Evolutionary conservation across 2,329 filamentous ascomycete species (phyloP), one percentile per base, ranked within the genome.

Genomic region (Exophiala sideris): DNA sequence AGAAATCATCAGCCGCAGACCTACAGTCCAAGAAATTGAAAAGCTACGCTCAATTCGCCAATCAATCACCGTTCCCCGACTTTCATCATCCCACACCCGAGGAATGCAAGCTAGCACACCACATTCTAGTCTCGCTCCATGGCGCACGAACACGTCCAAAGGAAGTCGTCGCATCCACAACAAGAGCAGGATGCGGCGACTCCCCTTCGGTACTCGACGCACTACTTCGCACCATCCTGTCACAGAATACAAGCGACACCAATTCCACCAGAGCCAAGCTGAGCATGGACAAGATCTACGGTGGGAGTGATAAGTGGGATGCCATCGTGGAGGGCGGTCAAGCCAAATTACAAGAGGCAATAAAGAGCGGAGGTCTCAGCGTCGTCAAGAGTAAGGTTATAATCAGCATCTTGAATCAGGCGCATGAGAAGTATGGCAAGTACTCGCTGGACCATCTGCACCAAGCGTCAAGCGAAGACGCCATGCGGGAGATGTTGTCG

Each of bases 191-290:
- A 14, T 86, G 83, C 59, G 83, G 83, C 33, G 83, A 86, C 66
- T 82, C 85, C 1, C 83, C 83, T 0, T 84, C 80, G 2, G 81
- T 86, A 0, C 74, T 86, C 2, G 83, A 86, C 65, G 83, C 83
- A 0, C 71, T 86, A 4, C 79, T 86, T 52, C 77, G 83, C 6
- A 86, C 83, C 0, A 72, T 82, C 2, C 75, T 86, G 7, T 84
- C 80, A 50, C 82, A 82, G 20, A 81, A 82, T 35, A 86, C 83
- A 0, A 80, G 78, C 0, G 75, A 76, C 45, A 75, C 68, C 12
- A 86, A 86, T 40, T 85, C 83, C 55, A 84, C 79, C 48, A 77
- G 85, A 60, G 89, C 95, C 65, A 90, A 91, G 67, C 71, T 72
- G 12, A 89, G 89, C 34, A 75, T 95, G 7, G 81, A 89, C 48